phyloP scores from a whole-genome alignment of 2,329 filamentous ascomycete genomes.

The Clarireedia paspali region DNA sequence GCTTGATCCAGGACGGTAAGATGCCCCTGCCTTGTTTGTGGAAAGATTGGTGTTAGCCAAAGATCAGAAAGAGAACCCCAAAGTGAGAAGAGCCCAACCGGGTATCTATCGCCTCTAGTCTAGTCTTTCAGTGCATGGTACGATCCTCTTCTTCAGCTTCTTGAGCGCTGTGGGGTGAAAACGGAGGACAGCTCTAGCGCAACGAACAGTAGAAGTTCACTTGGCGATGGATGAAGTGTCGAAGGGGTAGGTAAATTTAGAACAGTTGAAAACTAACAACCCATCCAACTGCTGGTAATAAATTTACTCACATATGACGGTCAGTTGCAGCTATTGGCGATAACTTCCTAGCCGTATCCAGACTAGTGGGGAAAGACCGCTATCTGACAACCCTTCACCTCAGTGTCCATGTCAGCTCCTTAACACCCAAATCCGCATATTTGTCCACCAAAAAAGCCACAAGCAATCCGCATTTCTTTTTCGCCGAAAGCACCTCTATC shows the following conservation, averaged over 20 bases:
- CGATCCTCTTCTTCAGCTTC: background rate
- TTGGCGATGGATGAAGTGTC: background rate
- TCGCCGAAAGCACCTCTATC: background rate
- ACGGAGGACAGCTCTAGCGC: background rate
- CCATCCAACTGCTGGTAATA: background rate
- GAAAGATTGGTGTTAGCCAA: conserved; percentile 31
- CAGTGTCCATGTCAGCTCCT: background rate
- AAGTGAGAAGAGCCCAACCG: conserved; percentile 33
- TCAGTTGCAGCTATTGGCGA: conserved; percentile 2
- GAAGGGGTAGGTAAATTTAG: background rate
- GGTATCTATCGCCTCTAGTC: conserved; percentile 30
- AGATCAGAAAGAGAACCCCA: conserved; percentile 28
- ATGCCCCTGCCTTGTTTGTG: conserved; percentile 26
- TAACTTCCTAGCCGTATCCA: background rate
- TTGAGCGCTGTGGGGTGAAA: background rate
- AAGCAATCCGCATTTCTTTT: background rate
- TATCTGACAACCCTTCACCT: too few species aligned
- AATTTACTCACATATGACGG: conserved; percentile 6
- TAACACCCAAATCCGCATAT: conserved; percentile 2
- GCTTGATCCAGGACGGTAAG: conserved; percentile 24
- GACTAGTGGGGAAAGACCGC: background rate
- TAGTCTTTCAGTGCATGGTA: conserved; percentile 26
- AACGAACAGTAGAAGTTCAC: background rate
- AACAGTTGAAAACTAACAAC: background rate
- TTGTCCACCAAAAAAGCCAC: background rate